A percentile compares a stretch with the other conserved stretches of the same genome.
Conservation (phyloP, 139 green algal genomes). For the Asterochloris erici region DNA sequence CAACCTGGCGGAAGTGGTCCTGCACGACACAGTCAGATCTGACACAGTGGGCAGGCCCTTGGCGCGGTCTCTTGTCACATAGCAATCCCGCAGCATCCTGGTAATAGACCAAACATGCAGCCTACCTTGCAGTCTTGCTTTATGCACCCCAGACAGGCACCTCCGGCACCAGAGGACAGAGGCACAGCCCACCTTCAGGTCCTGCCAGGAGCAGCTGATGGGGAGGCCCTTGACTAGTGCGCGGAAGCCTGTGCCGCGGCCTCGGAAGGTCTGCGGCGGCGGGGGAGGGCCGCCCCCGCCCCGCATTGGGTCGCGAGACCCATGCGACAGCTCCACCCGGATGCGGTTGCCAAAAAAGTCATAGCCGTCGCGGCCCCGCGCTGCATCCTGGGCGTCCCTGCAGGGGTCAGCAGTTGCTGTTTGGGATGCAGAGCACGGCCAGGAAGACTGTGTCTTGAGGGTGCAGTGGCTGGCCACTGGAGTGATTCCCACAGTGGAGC, state of each 20-base stretch:
- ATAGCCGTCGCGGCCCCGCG: constrained; percentile 82
- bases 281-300: constrained; percentile 3
- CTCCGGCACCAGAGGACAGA: too few relatives aligned
- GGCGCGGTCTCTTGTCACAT: too few relatives aligned
- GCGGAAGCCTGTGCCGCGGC: constrained; percentile 42
- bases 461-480: background rate
- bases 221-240: constrained; percentile 79
- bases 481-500: too few relatives aligned
- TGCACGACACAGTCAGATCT: too few relatives aligned
- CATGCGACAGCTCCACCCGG: constrained; percentile 62
- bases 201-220: constrained; percentile 85
- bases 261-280: constrained; percentile 19
- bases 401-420: background rate
- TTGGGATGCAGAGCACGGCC: background rate
- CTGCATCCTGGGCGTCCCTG: constrained; percentile 85
- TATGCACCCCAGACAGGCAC: too few relatives aligned
- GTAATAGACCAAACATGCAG: background rate
- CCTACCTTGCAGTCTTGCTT: constrained; percentile 92
- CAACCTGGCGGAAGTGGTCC: constrained; percentile 66
- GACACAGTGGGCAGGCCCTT: background rate
- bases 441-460: background rate
- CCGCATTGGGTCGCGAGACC: constrained; percentile 5
- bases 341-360: constrained; percentile 81
- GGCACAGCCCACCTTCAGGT: constrained; percentile 74
- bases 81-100: too few relatives aligned